Evolutionary conservation across 176 grass and related monocot genomes (phyloP), one percentile per base, ranked within the genome.

Genomic region (Typha latifolia): DNA sequence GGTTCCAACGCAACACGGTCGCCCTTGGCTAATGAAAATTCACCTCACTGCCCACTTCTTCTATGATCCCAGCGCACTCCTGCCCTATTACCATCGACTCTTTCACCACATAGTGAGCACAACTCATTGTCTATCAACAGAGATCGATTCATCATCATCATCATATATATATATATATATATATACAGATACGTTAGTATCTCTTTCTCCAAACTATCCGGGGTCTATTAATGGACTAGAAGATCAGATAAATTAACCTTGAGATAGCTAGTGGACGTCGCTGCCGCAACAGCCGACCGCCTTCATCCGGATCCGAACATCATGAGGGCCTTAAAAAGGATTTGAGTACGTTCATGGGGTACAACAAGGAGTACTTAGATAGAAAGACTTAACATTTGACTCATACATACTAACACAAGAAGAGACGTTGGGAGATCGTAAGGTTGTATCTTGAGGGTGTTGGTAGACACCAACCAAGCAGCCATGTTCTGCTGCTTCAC

Each of bases 11-110:
- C 92, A 48, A 96, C 92, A 15, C 88, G 80, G 66, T 96, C 85
- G n/a, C 92, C 92, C 0, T 27, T 66, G 26, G 66, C 7, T 0
- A 96, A 80, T 50, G 86, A 71, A 0, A 1, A 56, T 29, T 78
- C 61, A 91, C 88, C 51, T 75, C 82, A 51, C 51, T 63, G 50
- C 93, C 93, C 1, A 96, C 82, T 67, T 89, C 93, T 73, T 96
- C 88, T 18, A 96, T 48, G 27, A 96, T 51, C 24, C 93, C 93
- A 0, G 93, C 93, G 78, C 88, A 96, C 75, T 96, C 93, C 57
- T 96, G 93, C 4, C 93, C 93, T 48, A 96, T 96, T 69, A 96
- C 88, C 93, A 96, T 96, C 0, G 93, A 88, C 29, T 96, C 88
- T 82, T 80, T 82, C 34, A 96, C 88, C 51, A 96, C 88, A 34